Percentiles rank a stretch among this genome's conserved stretches.
Evolutionary conservation across 2,329 filamentous ascomycete genomes (phyloP).

Genomic region (Botrytis pseudocinerea): DNA sequence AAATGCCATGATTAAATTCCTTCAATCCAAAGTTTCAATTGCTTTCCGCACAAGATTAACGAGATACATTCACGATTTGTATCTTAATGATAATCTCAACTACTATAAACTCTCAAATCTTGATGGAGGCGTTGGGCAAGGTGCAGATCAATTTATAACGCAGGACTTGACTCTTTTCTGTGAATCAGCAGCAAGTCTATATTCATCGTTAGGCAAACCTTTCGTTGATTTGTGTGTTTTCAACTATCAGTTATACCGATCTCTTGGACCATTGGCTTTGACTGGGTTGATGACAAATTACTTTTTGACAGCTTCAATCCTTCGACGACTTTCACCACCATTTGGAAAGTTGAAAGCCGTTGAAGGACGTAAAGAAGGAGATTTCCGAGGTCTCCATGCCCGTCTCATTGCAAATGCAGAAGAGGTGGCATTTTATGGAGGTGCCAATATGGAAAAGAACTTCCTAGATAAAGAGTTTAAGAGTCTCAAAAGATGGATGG

Average conservation of each 20-base stretch:
- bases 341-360: conserved; percentile 97
- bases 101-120: conserved; percentile 95
- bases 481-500: conserved; percentile 95
- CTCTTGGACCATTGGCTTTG: conserved; percentile 83
- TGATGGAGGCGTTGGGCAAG: conserved; percentile 88
- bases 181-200: conserved; percentile 84
- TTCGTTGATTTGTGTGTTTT: conserved; percentile 97
- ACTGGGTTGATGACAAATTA: conserved; percentile 89
- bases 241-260: conserved; percentile 94
- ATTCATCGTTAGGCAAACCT: conserved; percentile 96
- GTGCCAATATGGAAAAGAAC: conserved; percentile 90
- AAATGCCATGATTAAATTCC: conserved; percentile 98
- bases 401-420: conserved; percentile 95
- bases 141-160: conserved; percentile 95
- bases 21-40: conserved; percentile 97
- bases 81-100: conserved; percentile 90
- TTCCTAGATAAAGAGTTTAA: conserved; percentile 91
- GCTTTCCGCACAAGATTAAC: conserved; percentile 94
- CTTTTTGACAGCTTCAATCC: conserved; percentile 86
- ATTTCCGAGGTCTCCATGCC: conserved; percentile 88
- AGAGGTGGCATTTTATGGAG: conserved; percentile 96
- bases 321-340: conserved; percentile 85
- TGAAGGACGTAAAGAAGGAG: conserved; percentile 91
- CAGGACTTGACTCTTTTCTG: conserved; percentile 97
- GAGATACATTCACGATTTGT: conserved; percentile 94